A percentile compares a stretch with the other conserved stretches of the same genome.
Conservation (phyloP, 306 rosid genomes). For the Prunus davidiana region DNA sequence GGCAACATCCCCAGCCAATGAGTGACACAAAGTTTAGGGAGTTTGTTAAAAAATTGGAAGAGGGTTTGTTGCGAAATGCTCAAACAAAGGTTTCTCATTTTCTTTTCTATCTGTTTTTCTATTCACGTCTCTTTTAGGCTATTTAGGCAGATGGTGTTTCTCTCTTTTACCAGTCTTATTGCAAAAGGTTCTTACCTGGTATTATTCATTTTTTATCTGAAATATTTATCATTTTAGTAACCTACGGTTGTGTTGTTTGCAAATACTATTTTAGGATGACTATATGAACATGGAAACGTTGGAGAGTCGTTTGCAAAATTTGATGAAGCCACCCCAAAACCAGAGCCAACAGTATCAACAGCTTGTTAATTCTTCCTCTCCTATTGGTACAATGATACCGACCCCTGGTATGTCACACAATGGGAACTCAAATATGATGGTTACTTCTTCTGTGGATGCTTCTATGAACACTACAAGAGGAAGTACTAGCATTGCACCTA, state of each 20-base stretch:
- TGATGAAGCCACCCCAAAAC: conserved; percentile 40
- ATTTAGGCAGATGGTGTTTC: background rate
- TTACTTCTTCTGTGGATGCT: conserved; percentile 58
- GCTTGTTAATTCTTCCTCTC: conserved; percentile 58
- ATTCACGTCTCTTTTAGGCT: conserved; percentile 2
- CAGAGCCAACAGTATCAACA: conserved; percentile 66
- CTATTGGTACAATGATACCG: conserved; percentile 84
- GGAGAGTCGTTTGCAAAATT: conserved; percentile 61
- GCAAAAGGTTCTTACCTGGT: background rate
- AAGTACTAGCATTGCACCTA: conserved; percentile 42
- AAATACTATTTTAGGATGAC: conserved; percentile 60
- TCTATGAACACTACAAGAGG: conserved; percentile 56
- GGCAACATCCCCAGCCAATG: conserved; percentile 29
- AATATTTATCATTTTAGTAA: background rate
- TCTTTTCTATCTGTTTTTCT: background rate
- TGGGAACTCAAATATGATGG: conserved; percentile 68
- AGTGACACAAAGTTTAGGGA: conserved; percentile 55
- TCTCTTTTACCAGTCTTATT: background rate
- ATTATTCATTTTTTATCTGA: background rate
- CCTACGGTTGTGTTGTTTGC: conserved; percentile 17
- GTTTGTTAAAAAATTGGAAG: conserved; percentile 80
- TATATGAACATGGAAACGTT: conserved; percentile 76
- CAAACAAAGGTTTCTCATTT: conserved; percentile 48
- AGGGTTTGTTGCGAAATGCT: conserved; percentile 63
- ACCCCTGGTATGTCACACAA: conserved; percentile 86